Conservation (phyloP, 495 filamentous ascomycete genomes). For the Podospora pseudopauciseta region DNA sequence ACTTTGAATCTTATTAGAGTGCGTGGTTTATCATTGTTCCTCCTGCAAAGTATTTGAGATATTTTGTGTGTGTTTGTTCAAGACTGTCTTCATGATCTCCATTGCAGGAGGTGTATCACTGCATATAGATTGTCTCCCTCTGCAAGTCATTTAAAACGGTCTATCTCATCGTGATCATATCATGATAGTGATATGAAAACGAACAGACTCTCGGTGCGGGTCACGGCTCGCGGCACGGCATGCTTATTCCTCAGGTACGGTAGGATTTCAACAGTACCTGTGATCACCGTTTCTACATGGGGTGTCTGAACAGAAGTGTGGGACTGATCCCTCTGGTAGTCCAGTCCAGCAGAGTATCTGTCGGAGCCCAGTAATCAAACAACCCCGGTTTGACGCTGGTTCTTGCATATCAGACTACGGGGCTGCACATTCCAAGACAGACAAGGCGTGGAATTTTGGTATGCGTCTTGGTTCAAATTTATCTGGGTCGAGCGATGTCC, state of each 20-base stretch:
- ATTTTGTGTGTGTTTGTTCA: too few relatives aligned
- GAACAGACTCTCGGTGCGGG: background rate
- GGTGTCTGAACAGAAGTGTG: background rate
- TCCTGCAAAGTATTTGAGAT: too few relatives aligned
- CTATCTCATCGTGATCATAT: background rate
- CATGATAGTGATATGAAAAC: background rate
- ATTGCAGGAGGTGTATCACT: background rate
- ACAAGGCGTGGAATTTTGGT: background rate
- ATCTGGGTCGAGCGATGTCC: background rate
- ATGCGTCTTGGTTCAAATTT: background rate
- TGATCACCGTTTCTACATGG: background rate
- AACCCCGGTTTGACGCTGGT: too few relatives aligned
- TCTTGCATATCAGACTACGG: too few relatives aligned
- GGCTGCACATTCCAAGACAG: background rate
- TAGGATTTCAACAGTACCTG: too few relatives aligned
- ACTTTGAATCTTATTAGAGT: too few relatives aligned
- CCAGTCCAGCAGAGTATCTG: too few relatives aligned
- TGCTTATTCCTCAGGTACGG: too few relatives aligned
- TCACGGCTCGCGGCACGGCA: background rate
- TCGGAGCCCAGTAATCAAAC: too few relatives aligned
- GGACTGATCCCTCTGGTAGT: background rate
- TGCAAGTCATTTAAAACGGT: background rate
- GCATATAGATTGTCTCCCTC: background rate
- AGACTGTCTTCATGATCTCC: too few relatives aligned
- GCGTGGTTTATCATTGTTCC: too few relatives aligned